Percentiles rank a stretch among this genome's conserved stretches.
Conservation (phyloP, 495 filamentous ascomycete genomes). For the Penicillium psychrofluorescens region DNA sequence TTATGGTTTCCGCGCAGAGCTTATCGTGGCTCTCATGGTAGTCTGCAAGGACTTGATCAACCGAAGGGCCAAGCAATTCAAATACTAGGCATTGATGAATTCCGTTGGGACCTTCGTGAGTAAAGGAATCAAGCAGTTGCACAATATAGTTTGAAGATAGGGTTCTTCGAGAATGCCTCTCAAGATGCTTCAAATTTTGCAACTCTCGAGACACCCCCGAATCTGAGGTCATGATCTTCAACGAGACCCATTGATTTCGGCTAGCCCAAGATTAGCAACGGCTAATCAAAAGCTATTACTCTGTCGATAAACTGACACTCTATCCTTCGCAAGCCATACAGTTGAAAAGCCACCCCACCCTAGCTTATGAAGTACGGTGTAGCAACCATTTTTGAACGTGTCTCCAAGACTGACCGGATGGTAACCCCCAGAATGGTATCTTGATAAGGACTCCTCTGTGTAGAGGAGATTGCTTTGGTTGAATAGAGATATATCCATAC, state of each 20-base stretch:
- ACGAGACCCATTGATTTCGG: slow-evolving; percentile 24
- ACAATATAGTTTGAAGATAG: slow-evolving; percentile 18
- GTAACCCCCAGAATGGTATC: slow-evolving; percentile 53
- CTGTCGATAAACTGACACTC: slow-evolving; percentile 8
- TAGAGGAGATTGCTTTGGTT: slow-evolving; percentile 13
- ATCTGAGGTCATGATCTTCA: slow-evolving; percentile 28
- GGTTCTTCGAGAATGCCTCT: slow-evolving; percentile 1
- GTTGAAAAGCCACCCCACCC: slow-evolving; percentile 87
- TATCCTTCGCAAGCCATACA: slow-evolving; percentile 59
- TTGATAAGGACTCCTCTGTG: slow-evolving; percentile 13
- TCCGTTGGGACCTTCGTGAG: slow-evolving; percentile 33
- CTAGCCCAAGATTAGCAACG: slow-evolving; percentile 10
- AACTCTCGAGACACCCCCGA: slow-evolving; percentile 10
- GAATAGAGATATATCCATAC: no score
- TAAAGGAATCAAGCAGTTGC: slow-evolving; percentile 30
- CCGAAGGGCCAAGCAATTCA: slow-evolving; percentile 31
- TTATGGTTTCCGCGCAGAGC: slow-evolving; percentile 14
- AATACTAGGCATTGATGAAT: slow-evolving; percentile 37
- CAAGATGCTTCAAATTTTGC: slow-evolving; percentile 2
- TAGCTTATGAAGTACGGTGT: slow-evolving; percentile 72
- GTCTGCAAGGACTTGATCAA: slow-evolving; percentile 12
- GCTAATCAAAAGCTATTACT: neutral
- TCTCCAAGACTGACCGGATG: slow-evolving; percentile 78
- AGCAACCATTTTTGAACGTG: slow-evolving; percentile 76
- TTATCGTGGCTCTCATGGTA: slow-evolving; percentile 11